Percentiles rank a stretch among this genome's conserved stretches.
Conservation (phyloP, 495 filamentous ascomycete species). For the Xylaria scruposa region DNA sequence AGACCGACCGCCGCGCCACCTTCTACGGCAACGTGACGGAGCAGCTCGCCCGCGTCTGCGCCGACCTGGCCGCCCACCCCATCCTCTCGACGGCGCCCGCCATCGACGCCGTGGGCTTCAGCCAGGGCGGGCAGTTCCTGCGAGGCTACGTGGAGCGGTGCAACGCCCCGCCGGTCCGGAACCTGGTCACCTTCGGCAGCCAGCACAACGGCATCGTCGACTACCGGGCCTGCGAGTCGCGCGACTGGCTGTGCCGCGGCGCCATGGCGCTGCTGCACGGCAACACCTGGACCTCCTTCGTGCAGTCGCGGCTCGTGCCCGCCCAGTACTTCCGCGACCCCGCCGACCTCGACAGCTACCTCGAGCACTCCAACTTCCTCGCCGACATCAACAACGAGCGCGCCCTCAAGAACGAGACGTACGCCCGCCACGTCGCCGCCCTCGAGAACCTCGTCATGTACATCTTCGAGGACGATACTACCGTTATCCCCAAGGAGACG, state of each 20-base stretch:
- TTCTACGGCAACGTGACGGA: slow-evolving; percentile 90
- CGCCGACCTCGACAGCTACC: slow-evolving; percentile 71
- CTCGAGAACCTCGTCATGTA: slow-evolving; percentile 87
- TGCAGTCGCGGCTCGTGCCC: slow-evolving; percentile 82
- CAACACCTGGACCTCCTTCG: slow-evolving; percentile 77
- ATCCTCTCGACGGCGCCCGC: slow-evolving; percentile 80
- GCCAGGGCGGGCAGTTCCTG: slow-evolving; percentile 94
- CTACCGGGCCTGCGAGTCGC: slow-evolving; percentile 68
- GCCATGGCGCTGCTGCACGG: slow-evolving; percentile 73
- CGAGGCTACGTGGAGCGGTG: slow-evolving; percentile 92
- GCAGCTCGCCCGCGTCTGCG: slow-evolving; percentile 81
- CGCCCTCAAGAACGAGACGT: slow-evolving; percentile 70
- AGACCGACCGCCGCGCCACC: slow-evolving; percentile 75
- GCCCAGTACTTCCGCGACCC: slow-evolving; percentile 95
- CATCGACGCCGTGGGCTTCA: slow-evolving; percentile 92
- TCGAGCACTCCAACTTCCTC: slow-evolving; percentile 88
- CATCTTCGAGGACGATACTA: slow-evolving; percentile 85
- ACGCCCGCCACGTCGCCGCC: slow-evolving; percentile 70
- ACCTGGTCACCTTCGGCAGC: slow-evolving; percentile 87
- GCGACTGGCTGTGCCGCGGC: slow-evolving; percentile 81
- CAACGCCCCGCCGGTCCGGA: slow-evolving; percentile 79
- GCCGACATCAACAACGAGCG: slow-evolving; percentile 99
- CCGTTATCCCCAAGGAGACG: slow-evolving; percentile 89
- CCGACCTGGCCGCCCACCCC: slow-evolving; percentile 74
- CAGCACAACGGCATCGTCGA: slow-evolving; percentile 93